Base-by-base conservation (phyloP, 2,329 filamentous ascomycete species). In the Colletotrichum chrysophilum region DNA sequence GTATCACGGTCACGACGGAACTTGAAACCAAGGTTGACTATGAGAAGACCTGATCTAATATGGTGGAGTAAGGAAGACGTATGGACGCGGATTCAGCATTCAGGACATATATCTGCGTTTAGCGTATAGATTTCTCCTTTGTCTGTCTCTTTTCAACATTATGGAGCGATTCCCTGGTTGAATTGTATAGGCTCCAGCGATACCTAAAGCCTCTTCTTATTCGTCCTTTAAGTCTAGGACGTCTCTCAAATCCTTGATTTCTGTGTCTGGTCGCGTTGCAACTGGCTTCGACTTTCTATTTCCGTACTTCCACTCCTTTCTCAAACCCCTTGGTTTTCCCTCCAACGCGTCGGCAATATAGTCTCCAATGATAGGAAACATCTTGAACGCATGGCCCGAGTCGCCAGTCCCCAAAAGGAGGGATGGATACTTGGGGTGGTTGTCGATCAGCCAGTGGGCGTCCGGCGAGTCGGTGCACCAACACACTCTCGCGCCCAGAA, bases 391-490 rank as follows among this genome's bases (percentile, higher is more conserved):
- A 36, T 81, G 80, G 0, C 79, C 79, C 2, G 80, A 81, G 43
- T 81, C 79, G 3, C 79, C 78, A 1, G 80, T 80, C 1, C 76
- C 79, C 8, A 81, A 56, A 0, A 80, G 70, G 5, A 81, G 60
- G 3, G 73, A 56, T 3, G 74, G 38, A 28, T 79, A 32, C 64
- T 74, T 76, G 10, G 77, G 78, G 9, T 80, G 77, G 18, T 70
- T 71, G 55, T 84, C 82, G 13, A 84, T 79, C 2, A 84, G 78
- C 32, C 80, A 84, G 70, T 84, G 82, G 66, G 83, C 82, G 60
- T 84, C 81, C 8, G 80, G 82, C 0, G 82, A 81, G 32, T 84
- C 82, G 0, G 81, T 83, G 56, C 83, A 84, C 82, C 82, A 83
- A 67, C 82, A 83, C 18, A 81, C 77, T 16, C 74, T 70, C 7